Base-by-base conservation (phyloP, 768 basidiomycete species). In the Coprinopsis strossmayeri region DNA sequence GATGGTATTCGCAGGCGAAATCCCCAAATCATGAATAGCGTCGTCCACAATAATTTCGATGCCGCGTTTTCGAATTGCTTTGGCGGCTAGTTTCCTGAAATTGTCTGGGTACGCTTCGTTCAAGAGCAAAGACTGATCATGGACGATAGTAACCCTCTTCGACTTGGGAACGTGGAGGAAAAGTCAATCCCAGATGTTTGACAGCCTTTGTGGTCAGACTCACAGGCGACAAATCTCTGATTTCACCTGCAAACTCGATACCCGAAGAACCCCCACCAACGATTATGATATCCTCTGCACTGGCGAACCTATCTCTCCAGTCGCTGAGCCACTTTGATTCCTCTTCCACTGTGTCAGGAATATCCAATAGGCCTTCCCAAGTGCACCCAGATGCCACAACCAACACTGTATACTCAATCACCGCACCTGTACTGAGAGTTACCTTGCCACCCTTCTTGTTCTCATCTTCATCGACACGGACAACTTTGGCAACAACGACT, bases 221-320 rank as follows among this genome's bases (percentile, higher is more conserved):
- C n/a, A 53, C 47, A 67, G 60, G 60, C 41, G 54, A 63, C 5
- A 55, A 45, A 40, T 61, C 62, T 42, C 57, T 59, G 28, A 60
- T 50, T 35, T 63, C 60, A n/a, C 60, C 62, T 13, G 60, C 56
- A 23, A 50, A 39, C 49, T 61, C 74, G 28, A 78, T 56, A 3
- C 74, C 79, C 25, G 82, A 68, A 5, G 78, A 69, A 26, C 81
- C 81, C 28, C 79, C 80, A 20, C 79, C 81, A 1, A 69, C 77
- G 21, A 83, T 55, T 4, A 78, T 66, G 51, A 81, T 69, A 59
- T 75, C 64, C 20, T 64, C 58, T n/a, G 73, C 69, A 2, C 58
- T 53, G 35, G 58, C 56, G 40, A 76, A 69, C 35, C 65, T 66
- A 12, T 55, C 51, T 30, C 67, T 64, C 58, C 64, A 68, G 3